Evolutionary conservation across 768 basidiomycete species (phyloP).

Genomic region (Psilocybe subaeruginosa): DNA sequence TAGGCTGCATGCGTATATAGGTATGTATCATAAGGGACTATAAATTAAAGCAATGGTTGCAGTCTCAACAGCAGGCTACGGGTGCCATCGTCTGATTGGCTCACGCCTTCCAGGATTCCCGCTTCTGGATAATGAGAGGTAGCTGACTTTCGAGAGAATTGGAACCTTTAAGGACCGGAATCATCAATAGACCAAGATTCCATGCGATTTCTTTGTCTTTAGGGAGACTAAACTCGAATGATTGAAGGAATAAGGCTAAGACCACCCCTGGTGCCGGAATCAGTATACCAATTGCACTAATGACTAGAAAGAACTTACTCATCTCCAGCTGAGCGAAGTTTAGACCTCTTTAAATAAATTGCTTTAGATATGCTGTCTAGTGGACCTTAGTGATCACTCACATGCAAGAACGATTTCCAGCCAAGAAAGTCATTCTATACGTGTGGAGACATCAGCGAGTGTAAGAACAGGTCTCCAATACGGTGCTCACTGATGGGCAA

Average conservation of each 20-base stretch:
- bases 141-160: constrained; percentile 5
- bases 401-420: constrained; percentile 17
- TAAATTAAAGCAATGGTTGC: no score
- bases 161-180: constrained; percentile 3
- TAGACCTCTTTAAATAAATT: neutral
- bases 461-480: neutral
- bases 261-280: constrained; percentile 5
- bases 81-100: no score
- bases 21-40: no score
- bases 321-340: neutral
- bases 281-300: neutral
- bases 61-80: no score
- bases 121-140: constrained; percentile 5
- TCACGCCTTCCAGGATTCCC: no score
- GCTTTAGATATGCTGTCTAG: no score
- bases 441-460: neutral
- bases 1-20: no score
- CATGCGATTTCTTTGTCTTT: constrained; percentile 12
- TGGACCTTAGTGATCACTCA: neutral
- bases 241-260: constrained; percentile 11
- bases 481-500: constrained; percentile 12
- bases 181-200: constrained; percentile 9
- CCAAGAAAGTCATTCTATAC: constrained; percentile 17
- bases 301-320: neutral
- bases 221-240: constrained; percentile 9